These are phyloP conservation scores for Yamadazyma taylorii DNA, from an alignment of 1,139 yeast genomes.

Conservation along the genomic window DNA sequence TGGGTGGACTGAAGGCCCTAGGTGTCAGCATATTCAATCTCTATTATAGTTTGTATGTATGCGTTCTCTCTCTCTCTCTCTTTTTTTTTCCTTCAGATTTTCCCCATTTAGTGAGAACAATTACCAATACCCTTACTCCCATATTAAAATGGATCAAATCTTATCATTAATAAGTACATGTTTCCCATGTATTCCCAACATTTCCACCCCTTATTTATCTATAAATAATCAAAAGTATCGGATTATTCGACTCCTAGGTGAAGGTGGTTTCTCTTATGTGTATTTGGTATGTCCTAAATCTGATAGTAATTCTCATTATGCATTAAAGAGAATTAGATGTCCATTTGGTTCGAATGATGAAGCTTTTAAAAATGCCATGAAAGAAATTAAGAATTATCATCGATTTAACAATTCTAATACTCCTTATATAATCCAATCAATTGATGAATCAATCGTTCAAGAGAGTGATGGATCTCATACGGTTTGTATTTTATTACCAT, in stretches of 20 bases:
- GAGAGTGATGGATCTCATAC: constrained; percentile 80
- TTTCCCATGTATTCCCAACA: constrained; percentile 43
- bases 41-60: no score
- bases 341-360: constrained; percentile 81
- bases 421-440: constrained; percentile 65
- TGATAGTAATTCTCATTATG: constrained; percentile 53
- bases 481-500: constrained; percentile 77
- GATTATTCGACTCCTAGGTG: constrained; percentile 75
- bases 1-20: background rate
- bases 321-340: constrained; percentile 83
- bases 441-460: constrained; percentile 70
- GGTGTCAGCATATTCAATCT: constrained; percentile 13
- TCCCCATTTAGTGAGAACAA: no score
- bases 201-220: constrained; percentile 47
- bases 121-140: no score
- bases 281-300: constrained; percentile 62
- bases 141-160: constrained; percentile 10
- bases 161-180: constrained; percentile 29
- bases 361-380: constrained; percentile 58
- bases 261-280: constrained; percentile 90
- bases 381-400: constrained; percentile 74
- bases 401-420: constrained; percentile 55
- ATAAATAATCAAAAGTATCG: constrained; percentile 52
- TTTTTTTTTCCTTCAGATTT: background rate
- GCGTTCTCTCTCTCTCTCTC: background rate